These are phyloP conservation scores for Phragmites australis DNA, from an alignment of 176 grass and related monocot species.

Conservation along the genomic window DNA sequence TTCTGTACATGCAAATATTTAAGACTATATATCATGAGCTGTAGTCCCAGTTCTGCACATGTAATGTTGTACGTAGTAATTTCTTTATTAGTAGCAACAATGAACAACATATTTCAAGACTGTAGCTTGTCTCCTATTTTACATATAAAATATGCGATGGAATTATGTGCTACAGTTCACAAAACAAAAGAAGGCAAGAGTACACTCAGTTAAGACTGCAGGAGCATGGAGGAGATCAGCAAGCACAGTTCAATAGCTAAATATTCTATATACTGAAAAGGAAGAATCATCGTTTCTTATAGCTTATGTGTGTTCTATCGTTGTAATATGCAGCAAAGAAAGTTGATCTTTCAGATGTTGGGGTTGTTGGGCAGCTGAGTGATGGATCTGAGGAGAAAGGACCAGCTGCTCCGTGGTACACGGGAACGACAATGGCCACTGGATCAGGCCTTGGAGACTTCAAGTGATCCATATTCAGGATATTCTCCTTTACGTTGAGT, in stretches of 20 bases:
- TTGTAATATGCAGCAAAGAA: slow-evolving; percentile 44
- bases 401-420: slow-evolving; percentile 25
- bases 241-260: background rate
- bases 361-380: background rate
- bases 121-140: background rate
- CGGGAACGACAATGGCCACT: background rate
- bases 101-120: background rate
- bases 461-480: slow-evolving; percentile 16
- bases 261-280: background rate
- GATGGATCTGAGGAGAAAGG: slow-evolving; percentile 17
- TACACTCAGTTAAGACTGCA: background rate
- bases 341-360: slow-evolving; percentile 1
- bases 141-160: no score
- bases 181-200: background rate
- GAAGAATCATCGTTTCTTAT: background rate
- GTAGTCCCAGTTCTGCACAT: background rate
- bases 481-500: background rate
- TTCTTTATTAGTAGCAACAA: background rate
- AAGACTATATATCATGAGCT: background rate
- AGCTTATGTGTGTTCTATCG: background rate
- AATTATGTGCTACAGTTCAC: background rate
- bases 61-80: background rate
- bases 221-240: background rate
- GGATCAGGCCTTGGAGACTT: slow-evolving; percentile 10
- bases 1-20: background rate